Conservation (phyloP, 345 rosid genomes). For the Mercurialis annua region DNA sequence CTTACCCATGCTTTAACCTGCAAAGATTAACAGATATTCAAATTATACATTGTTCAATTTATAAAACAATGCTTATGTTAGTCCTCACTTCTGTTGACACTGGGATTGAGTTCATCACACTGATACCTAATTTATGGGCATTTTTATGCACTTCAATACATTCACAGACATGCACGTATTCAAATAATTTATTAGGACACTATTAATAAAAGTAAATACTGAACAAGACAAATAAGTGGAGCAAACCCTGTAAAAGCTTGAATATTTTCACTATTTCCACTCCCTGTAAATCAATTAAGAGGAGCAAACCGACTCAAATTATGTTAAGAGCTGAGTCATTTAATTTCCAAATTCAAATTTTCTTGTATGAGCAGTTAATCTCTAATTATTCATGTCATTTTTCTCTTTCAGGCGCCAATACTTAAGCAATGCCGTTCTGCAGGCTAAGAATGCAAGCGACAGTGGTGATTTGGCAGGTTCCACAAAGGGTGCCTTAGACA, state of each 20-base stretch:
- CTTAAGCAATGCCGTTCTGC: slow-evolving; percentile 89
- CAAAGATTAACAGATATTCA: neutral
- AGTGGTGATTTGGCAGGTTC: slow-evolving; percentile 54
- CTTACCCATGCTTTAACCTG: neutral
- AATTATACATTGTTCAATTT: neutral
- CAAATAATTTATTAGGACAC: neutral
- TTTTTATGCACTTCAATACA: no score
- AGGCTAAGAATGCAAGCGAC: slow-evolving; percentile 85
- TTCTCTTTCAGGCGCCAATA: slow-evolving; percentile 64
- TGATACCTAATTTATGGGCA: neutral
- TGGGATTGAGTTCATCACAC: neutral
- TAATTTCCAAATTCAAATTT: neutral
- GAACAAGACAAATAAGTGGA: neutral
- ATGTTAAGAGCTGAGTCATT: neutral
- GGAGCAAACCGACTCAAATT: neutral
- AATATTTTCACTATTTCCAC: neutral
- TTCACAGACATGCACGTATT: neutral
- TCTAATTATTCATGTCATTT: slow-evolving; percentile 27
- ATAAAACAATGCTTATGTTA: neutral
- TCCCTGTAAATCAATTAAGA: neutral
- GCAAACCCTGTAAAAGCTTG: no score
- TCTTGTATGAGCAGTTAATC: neutral
- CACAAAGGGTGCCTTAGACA: slow-evolving; percentile 49
- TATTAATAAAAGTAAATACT: neutral
- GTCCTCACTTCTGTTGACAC: neutral